Base-by-base conservation (phyloP, 768 basidiomycete genomes). In the Boletus edulis region DNA sequence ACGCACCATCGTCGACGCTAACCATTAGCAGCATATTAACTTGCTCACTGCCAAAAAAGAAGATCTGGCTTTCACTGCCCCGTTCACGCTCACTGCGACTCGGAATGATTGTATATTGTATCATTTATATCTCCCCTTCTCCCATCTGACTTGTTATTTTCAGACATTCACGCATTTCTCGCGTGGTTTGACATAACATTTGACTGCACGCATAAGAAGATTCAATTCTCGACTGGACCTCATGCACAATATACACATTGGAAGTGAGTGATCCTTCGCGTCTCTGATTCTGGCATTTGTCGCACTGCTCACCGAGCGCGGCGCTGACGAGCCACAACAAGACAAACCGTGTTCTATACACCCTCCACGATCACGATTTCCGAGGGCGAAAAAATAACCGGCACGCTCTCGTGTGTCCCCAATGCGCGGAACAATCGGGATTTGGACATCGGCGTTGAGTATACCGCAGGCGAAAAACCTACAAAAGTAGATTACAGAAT, bases 121-220 rank as follows among this genome's bases (percentile, higher is more conserved):
- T 41, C 24, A 38, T 20, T 31, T 40, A 38, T 20, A 17, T 27
- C 15, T 49, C 45, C 49, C 8, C 29, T 34, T 34, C 29, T 37
- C 12, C 34, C 6, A 18, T 49, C 32, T 58, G n/a, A 59, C 40
- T 10, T 35, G 3, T 27, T 52, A 44, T 40, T 46, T 42, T 37
- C 53, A 98, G 95, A 95, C 69, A 80, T 94, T 27, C 97, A 99
- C 68, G 97, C 97, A 22, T 97, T 98, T 85, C 85, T 99, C 47
- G 94, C 94, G 34, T 99, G 97, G 97, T 99, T 99, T 75, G 97
- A 99, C 71, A 89, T 96, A 67, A 81, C 86, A 40, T 99, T 99
- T 76, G 88, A 91, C 54, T 94, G 89, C 71, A 94, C 93, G 52
- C 97, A 98, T 79, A 97, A 94, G 74, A 91, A 90, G 68, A 86